Evolutionary conservation across 495 filamentous ascomycete species (phyloP).

Genomic region (Aspergillus conjunctus): DNA sequence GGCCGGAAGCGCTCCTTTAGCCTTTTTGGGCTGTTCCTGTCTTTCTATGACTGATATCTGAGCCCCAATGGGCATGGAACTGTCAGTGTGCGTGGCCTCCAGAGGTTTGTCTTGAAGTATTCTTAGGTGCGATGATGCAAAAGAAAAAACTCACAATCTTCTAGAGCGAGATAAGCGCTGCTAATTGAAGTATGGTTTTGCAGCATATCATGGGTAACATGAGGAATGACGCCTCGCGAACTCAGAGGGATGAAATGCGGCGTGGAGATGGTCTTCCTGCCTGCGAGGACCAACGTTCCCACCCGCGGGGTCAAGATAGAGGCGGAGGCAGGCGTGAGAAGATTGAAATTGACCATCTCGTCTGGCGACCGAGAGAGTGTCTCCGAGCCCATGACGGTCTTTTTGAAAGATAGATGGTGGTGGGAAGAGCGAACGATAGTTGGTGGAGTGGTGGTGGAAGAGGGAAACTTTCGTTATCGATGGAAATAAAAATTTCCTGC

Average conservation of each 20-base stretch:
- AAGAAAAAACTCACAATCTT: slow-evolving; percentile 76
- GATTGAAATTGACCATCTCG: slow-evolving; percentile 38
- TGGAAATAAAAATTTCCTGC: background rate
- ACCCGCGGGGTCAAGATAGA: slow-evolving; percentile 52
- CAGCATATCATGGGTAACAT: slow-evolving; percentile 85
- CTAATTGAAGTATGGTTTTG: slow-evolving; percentile 61
- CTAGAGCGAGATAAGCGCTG: slow-evolving; percentile 78
- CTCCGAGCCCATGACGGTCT: slow-evolving; percentile 34
- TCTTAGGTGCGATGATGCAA: background rate
- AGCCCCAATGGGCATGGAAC: slow-evolving; percentile 36
- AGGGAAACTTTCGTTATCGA: slow-evolving; percentile 6
- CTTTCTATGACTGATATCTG: slow-evolving; percentile 73
- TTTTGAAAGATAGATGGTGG: background rate
- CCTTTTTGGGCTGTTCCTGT: slow-evolving; percentile 39
- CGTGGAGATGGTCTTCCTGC: slow-evolving; percentile 66
- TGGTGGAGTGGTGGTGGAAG: background rate
- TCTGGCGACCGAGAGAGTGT: slow-evolving; percentile 15
- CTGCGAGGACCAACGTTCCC: slow-evolving; percentile 62
- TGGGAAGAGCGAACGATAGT: slow-evolving; percentile 18
- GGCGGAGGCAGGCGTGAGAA: slow-evolving; percentile 28
- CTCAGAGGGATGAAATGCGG: slow-evolving; percentile 78
- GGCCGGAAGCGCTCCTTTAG: slow-evolving; percentile 49
- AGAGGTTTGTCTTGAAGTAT: background rate
- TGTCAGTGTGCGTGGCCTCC: slow-evolving; percentile 26
- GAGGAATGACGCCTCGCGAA: slow-evolving; percentile 81